Base-by-base conservation (phyloP, 768 basidiomycete species). In the Phaffia tasmanica region DNA sequence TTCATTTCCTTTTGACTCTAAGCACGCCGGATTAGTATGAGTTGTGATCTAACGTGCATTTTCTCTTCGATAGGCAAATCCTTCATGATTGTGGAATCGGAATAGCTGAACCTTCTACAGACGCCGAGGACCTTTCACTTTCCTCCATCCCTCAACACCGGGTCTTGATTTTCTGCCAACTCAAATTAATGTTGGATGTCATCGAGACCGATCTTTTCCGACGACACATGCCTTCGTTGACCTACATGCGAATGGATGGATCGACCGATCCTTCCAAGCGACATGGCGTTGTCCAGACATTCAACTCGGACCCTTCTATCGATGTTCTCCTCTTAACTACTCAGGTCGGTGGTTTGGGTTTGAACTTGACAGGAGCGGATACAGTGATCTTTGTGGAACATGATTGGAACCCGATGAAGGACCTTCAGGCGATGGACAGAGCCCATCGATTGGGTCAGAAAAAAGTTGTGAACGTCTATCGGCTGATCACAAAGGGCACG, bases 321-420 rank as follows among this genome's bases (percentile, higher is more conserved):
- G 95, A 99, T 76, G 93, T 91, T 70, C 81, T 99, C 21, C 80
- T 99, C 14, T 81, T 99, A 65, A 99, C 95, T 0, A 99, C 95
- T 0, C 91, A 93, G 72, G 94, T 99, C 55, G 95, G 95, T 65
- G 95, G 95, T 2, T 79, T 99, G 30, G 95, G 95, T 8, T 78
- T 99, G 74, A 99, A 94, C 23, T 79, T 99, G 70, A 99, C 95
- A 0, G 94, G 95, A 25, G 95, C 95, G 8, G 95, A 99, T 75
- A 99, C 95, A 0, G 95, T 99, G 66, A 95, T 99, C 70, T 99
- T 99, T 72, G 90, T 99, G 62, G 95, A 99, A 75, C 95, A 99
- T 72, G 95, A 99, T 75, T 99, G 95, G 95, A 99, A 99, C 75
- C 95, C 95, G 8, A 95, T 94, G 92, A 98, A 98, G 76, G 95